Conservation (phyloP, 345 rosid species). For the Corymbia maculata region DNA sequence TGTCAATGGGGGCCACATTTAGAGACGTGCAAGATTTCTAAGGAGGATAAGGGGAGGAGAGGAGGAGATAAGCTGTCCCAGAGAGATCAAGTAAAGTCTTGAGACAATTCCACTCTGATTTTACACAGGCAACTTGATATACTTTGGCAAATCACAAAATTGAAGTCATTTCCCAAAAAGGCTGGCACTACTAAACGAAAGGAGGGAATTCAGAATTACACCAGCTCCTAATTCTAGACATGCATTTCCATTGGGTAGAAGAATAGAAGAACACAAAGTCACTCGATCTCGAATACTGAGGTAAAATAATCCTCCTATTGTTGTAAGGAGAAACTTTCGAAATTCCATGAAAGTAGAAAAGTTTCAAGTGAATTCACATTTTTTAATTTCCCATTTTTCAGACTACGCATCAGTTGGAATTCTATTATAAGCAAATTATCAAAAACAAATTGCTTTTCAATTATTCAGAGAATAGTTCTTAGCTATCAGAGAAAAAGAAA, state of each 20-base stretch:
- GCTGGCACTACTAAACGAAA: not conserved
- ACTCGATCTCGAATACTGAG: not conserved
- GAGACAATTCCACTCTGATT: conserved; percentile 83
- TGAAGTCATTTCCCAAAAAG: not conserved
- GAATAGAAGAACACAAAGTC: not conserved
- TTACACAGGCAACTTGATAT: conserved; percentile 79
- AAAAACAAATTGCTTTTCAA: not conserved
- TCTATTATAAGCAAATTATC: rapidly evolving
- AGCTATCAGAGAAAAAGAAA: not conserved
- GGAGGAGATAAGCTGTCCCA: conserved; percentile 52
- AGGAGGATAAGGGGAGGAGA: not conserved
- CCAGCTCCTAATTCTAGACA: not conserved
- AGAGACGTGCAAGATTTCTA: not conserved
- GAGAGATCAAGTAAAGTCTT: conserved; percentile 90
- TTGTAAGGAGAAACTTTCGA: not conserved
- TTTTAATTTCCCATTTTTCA: not conserved
- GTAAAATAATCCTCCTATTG: not conserved
- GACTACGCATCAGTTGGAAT: not conserved
- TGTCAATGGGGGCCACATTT: not conserved
- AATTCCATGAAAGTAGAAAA: not conserved
- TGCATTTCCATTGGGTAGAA: not conserved
- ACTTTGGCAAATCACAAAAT: conserved; percentile 28
- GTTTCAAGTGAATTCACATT: not conserved
- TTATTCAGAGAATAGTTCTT: not conserved
- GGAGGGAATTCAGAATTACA: not conserved